Conservation (phyloP, 1,284 basidiomycete species). For the Pseudozyma sp. region DNA sequence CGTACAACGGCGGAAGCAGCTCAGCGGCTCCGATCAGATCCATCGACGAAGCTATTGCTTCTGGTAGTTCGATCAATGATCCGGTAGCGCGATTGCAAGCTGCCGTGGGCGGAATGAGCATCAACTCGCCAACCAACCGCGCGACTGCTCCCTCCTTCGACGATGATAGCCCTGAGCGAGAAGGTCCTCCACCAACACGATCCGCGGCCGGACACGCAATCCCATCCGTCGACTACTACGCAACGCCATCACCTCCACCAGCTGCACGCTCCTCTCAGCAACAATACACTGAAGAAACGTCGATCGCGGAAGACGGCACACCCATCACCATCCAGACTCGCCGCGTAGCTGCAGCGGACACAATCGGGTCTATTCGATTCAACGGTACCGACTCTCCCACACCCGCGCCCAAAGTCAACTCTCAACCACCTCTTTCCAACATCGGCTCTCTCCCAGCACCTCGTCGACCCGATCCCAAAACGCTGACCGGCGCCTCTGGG, state of each 20-base stretch:
- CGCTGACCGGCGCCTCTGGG: conserved; percentile 44
- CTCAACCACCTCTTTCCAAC: conserved; percentile 29
- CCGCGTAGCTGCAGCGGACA: conserved; percentile 44
- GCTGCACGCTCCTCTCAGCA: conserved; percentile 6
- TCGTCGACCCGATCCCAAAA: conserved; percentile 40
- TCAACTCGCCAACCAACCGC: background rate
- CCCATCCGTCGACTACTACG: conserved; percentile 39
- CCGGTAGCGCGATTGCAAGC: conserved; percentile 34
- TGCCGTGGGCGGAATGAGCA: conserved; percentile 32
- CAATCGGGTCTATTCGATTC: conserved; percentile 45
- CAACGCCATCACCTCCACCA: conserved; percentile 37
- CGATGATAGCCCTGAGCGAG: conserved; percentile 5
- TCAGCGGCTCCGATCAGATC: conserved; percentile 34
- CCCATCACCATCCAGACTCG: conserved; percentile 46
- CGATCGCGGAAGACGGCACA: conserved; percentile 35
- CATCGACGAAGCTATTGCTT: conserved; percentile 46
- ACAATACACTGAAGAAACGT: conserved; percentile 31
- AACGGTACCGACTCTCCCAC: conserved; percentile 27
- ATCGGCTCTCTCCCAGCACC: conserved; percentile 36
- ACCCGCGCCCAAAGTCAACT: conserved; percentile 34
- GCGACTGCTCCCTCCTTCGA: background rate
- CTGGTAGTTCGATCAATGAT: conserved; percentile 25
- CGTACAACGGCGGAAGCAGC: conserved; percentile 5
- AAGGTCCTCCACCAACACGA: background rate
- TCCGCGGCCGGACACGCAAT: conserved; percentile 13